Percentiles rank a stretch among this genome's conserved stretches.
Evolutionary conservation across 257 asterid species (phyloP).

Genomic region (Solanum sparsipilum): DNA sequence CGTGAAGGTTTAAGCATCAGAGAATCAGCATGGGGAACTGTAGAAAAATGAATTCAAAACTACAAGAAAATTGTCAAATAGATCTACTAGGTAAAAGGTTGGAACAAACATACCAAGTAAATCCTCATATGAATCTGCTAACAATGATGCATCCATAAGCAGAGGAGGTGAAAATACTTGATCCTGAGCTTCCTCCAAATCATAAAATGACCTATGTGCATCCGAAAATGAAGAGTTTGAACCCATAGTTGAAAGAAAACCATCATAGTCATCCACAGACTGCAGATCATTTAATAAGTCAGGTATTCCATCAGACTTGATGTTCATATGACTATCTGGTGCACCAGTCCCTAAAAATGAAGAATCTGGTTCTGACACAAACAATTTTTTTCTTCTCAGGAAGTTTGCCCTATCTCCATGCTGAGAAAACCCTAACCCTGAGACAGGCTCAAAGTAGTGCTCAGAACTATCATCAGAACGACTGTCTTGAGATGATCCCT

Average conservation of each 20-base stretch:
- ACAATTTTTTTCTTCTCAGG: conserved; percentile 36
- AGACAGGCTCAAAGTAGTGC: conserved; percentile 79
- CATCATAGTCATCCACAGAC: conserved; percentile 67
- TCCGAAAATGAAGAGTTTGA: conserved; percentile 70
- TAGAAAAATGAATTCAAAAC: background rate
- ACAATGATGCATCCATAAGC: conserved; percentile 65
- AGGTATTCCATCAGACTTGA: conserved; percentile 48
- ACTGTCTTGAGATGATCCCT: conserved; percentile 69
- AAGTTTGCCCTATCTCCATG: conserved; percentile 46
- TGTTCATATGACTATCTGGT: conserved; percentile 35
- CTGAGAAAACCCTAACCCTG: conserved; percentile 61
- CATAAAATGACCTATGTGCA: conserved; percentile 67
- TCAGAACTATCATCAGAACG: conserved; percentile 82
- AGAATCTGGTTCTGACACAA: conserved; percentile 54
- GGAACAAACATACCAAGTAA: conserved; percentile 65
- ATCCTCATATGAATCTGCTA: conserved; percentile 84
- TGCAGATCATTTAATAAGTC: conserved; percentile 58
- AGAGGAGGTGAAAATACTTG: conserved; percentile 96
- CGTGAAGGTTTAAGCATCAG: background rate
- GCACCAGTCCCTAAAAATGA: conserved; percentile 38
- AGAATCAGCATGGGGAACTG: background rate
- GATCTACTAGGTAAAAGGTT: background rate
- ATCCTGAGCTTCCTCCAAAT: conserved; percentile 63
- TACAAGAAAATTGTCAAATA: background rate
- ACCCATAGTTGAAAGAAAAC: conserved; percentile 71